phyloP scores from a whole-genome alignment of 495 filamentous ascomycete species.

The Aspergillus bertholletiae region DNA sequence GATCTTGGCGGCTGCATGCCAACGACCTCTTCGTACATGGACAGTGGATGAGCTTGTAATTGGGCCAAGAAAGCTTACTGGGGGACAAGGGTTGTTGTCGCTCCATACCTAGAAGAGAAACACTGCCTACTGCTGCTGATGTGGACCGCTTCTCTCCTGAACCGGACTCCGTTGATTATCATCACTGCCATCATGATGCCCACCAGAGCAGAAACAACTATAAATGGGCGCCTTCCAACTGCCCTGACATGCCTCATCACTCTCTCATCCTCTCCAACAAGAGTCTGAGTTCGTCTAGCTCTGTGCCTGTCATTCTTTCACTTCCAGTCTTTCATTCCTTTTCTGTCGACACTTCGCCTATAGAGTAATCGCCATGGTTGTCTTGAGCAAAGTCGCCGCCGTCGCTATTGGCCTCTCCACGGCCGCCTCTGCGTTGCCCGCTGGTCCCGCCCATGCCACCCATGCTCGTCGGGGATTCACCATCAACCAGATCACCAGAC shows the following conservation, averaged over 20 bases:
- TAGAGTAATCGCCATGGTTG: slow-evolving; percentile 34
- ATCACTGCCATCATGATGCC: not conserved
- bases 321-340: not conserved
- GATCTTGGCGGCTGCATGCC: not conserved
- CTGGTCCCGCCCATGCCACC: not conserved
- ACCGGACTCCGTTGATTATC: not conserved
- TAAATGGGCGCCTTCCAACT: slow-evolving; percentile 4
- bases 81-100: not conserved
- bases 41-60: not conserved
- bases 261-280: slow-evolving; percentile 4
- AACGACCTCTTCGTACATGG: not conserved
- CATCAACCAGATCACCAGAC: slow-evolving; percentile 32
- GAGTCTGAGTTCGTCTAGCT: not conserved
- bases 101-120: not conserved
- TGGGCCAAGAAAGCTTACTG: not conserved
- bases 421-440: slow-evolving; percentile 32
- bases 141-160: not conserved
- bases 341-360: not conserved
- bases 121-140: not conserved
- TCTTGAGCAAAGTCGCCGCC: slow-evolving; percentile 37
- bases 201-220: not conserved
- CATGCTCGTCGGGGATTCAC: slow-evolving; percentile 34
- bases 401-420: slow-evolving; percentile 30
- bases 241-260: not conserved
- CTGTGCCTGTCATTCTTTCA: not conserved